Evolutionary conservation across 441 rosid genomes (phyloP).

Genomic region (Mallotus japonicus): DNA sequence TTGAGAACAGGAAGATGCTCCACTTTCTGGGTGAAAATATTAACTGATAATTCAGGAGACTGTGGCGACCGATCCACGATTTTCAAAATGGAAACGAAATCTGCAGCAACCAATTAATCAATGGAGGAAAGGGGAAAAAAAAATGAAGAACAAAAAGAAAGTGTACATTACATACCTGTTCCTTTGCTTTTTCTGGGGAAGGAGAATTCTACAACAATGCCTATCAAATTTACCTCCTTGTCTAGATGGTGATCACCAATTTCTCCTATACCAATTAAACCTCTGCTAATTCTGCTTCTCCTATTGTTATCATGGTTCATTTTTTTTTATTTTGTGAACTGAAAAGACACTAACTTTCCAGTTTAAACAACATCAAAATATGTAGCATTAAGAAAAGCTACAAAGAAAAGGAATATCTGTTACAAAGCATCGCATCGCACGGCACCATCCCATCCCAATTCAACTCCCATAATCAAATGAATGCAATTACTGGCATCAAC

Average conservation of each 20-base stretch:
- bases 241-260: neutral
- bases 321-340: neutral
- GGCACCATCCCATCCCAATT: no score
- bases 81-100: slow-evolving; percentile 17
- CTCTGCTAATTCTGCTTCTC: no score
- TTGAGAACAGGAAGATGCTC: slow-evolving; percentile 17
- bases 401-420: no score
- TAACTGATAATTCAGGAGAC: slow-evolving; percentile 1
- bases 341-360: no score
- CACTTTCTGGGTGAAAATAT: slow-evolving; percentile 16
- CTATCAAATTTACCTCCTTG: slow-evolving; percentile 12
- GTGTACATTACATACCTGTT: slow-evolving; percentile 10
- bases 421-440: no score
- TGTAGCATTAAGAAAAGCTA: no score
- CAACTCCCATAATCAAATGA: no score
- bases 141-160: neutral
- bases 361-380: no score
- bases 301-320: neutral
- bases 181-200: slow-evolving; percentile 13
- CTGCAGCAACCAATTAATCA: neutral
- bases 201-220: slow-evolving; percentile 22
- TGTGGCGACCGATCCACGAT: slow-evolving; percentile 19
- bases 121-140: neutral
- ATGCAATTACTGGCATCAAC: no score
- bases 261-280: neutral